Evolutionary conservation across 352 stramenopile species (phyloP), one percentile per base, ranked within the genome.

Genomic region (Blastocystis sp.): DNA sequence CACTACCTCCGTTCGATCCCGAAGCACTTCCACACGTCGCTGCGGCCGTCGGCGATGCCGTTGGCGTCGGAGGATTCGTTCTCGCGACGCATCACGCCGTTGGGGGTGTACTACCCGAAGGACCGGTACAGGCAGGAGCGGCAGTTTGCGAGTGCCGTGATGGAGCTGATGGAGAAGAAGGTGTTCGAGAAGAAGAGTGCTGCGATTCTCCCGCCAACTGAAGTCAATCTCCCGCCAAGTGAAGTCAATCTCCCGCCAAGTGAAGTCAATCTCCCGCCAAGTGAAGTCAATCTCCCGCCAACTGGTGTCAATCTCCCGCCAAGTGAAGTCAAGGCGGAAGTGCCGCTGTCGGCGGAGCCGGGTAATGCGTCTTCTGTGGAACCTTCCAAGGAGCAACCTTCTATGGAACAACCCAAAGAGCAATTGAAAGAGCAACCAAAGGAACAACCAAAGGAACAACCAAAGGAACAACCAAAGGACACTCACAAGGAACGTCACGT

Each of bases 31-130:
- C 17, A 68, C 24, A 24, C 14, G 1, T 45, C 21, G n/a, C 17
- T 84, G 34, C 74, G 74, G 7, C 45, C 74, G 7, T 68, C 45
- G 28, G 24, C 74, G 2, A 84, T 84, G 74, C 28, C 45, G 40
- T 38, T 66, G 17, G 21, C 45, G 9, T 68, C 45, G n/a, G 54
- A 62, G 21, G 74, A 84, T 52, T 40, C 38, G 1, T 84, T 84
- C 54, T 69, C 52, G 34, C 74, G 74, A 10, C 45, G 74, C 34
- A 84, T 84, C 38, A 84, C 74, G 21, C 52, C 74, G 59, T n/a
- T 84, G 74, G 74, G 74, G 0, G 28, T 84, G 10, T 84, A 84
- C n/a, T 28, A 68, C 17, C 48, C 57, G n/a, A 84, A 84, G 40
- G 74, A 84, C 45, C 48, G 74, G 21, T 59, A 69, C 52, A 69